These are phyloP conservation scores for Williopsis jadinii DNA, from an alignment of 1,139 yeast genomes.

Conservation along the genomic window DNA sequence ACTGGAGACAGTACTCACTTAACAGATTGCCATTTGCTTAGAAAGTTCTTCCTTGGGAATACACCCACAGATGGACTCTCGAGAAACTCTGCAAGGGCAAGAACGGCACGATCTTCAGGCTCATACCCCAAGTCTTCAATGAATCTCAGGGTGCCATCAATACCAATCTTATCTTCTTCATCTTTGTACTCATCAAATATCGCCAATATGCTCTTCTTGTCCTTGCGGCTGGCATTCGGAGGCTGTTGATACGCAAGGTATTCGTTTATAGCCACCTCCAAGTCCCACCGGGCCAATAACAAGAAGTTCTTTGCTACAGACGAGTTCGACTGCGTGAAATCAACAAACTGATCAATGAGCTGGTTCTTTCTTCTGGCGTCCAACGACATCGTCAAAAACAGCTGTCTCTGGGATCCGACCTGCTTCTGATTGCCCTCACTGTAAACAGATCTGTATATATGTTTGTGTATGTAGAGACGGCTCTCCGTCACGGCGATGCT, in stretches of 20 bases:
- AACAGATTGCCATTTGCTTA: constrained; percentile 46
- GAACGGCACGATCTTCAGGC: constrained; percentile 66
- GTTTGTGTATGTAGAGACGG: too few species aligned
- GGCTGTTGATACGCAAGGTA: constrained; percentile 16
- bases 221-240: constrained; percentile 7
- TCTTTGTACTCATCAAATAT: constrained; percentile 20
- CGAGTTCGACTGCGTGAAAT: constrained; percentile 19
- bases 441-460: too few species aligned
- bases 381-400: constrained; percentile 11
- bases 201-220: constrained; percentile 8
- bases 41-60: constrained; percentile 42
- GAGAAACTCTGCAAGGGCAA: constrained; percentile 64
- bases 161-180: constrained; percentile 37
- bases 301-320: constrained; percentile 19
- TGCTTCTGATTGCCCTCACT: too few species aligned
- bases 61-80: constrained; percentile 61
- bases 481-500: too few species aligned
- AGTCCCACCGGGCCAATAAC: constrained; percentile 15
- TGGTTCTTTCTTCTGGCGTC: constrained; percentile 16
- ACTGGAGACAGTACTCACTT: constrained; percentile 14
- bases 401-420: not conserved
- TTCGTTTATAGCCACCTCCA: constrained; percentile 22
- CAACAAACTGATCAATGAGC: constrained; percentile 22
- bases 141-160: constrained; percentile 71
- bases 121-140: constrained; percentile 59